Percentiles rank a stretch among this genome's conserved stretches.
These are phyloP conservation scores for Mariannaea elegans DNA, from an alignment of 2,329 filamentous ascomycete species.

Conservation along the genomic window DNA sequence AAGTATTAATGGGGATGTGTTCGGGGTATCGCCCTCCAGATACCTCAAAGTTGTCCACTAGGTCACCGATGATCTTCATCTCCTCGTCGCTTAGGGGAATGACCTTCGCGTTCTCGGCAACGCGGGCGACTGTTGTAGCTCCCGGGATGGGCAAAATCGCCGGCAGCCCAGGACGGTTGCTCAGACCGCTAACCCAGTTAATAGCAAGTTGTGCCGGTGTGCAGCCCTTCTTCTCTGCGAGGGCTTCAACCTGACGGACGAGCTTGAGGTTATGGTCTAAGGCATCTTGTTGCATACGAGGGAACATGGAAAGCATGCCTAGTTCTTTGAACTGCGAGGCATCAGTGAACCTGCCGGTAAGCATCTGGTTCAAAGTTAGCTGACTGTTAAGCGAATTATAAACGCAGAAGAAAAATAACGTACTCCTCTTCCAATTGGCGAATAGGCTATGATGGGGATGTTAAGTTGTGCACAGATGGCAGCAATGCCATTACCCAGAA, in stretches of 20 bases:
- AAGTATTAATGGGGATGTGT: slow-evolving; percentile 48
- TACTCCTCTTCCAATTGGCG: slow-evolving; percentile 70
- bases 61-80: slow-evolving; percentile 57
- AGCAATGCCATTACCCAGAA: slow-evolving; percentile 60
- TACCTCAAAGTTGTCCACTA: slow-evolving; percentile 58
- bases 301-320: slow-evolving; percentile 45
- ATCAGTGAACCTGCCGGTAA: slow-evolving; percentile 41
- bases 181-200: slow-evolving; percentile 66
- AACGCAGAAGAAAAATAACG: slow-evolving; percentile 25
- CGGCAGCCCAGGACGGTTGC: slow-evolving; percentile 60
- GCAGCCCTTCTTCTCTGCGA: slow-evolving; percentile 68
- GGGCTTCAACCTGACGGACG: slow-evolving; percentile 62
- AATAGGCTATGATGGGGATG: slow-evolving; percentile 78
- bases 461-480: slow-evolving; percentile 67
- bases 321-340: slow-evolving; percentile 34
- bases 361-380: slow-evolving; percentile 38
- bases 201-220: slow-evolving; percentile 73
- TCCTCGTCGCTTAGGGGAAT: slow-evolving; percentile 61
- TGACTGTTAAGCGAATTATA: not conserved
- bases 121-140: slow-evolving; percentile 63
- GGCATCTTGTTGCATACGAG: slow-evolving; percentile 69
- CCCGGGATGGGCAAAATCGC: slow-evolving; percentile 73
- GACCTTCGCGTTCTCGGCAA: slow-evolving; percentile 67
- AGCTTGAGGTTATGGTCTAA: slow-evolving; percentile 73
- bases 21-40: slow-evolving; percentile 60